Conservation (phyloP, 495 filamentous ascomycete genomes). For the Xylaria curta region DNA sequence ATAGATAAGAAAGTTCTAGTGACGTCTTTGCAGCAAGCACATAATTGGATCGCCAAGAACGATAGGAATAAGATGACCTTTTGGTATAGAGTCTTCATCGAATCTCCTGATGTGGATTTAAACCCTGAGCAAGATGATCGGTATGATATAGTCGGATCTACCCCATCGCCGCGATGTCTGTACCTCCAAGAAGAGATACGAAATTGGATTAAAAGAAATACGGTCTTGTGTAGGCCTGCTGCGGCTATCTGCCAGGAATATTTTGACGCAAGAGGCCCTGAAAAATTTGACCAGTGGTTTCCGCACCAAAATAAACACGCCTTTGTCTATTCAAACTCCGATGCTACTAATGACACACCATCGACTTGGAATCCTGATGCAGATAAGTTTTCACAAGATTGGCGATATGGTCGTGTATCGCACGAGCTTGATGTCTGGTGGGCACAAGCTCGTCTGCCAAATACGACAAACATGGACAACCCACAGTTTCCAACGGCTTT, state of each 20-base stretch:
- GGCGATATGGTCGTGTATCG: constrained; percentile 59
- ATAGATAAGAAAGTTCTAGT: constrained; percentile 87
- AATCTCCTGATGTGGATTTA: constrained; percentile 46
- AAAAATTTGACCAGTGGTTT: constrained; percentile 43
- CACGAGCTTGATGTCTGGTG: constrained; percentile 65
- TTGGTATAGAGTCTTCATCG: constrained; percentile 77
- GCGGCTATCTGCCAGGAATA: constrained; percentile 48
- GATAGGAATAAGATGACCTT: constrained; percentile 90
- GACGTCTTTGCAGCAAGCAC: constrained; percentile 85
- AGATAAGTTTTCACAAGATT: constrained; percentile 59
- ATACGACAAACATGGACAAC: constrained; percentile 59
- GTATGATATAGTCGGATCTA: constrained; percentile 36
- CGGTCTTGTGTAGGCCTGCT: constrained; percentile 51
- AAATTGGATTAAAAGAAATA: constrained; percentile 62
- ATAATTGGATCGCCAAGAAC: constrained; percentile 91
- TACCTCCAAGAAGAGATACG: constrained; percentile 48
- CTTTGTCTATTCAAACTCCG: constrained; percentile 51
- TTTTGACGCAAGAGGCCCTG: constrained; percentile 40
- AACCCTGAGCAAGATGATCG: constrained; percentile 51
- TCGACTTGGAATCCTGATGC: constrained; percentile 54
- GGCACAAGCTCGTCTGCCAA: constrained; percentile 58
- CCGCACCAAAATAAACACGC: constrained; percentile 44
- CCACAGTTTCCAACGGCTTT: constrained; percentile 59
- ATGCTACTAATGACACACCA: constrained; percentile 39
- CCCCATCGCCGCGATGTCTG: constrained; percentile 35